Conservation (phyloP, 2,329 filamentous ascomycete species). For the Aureobasidium pullulans region DNA sequence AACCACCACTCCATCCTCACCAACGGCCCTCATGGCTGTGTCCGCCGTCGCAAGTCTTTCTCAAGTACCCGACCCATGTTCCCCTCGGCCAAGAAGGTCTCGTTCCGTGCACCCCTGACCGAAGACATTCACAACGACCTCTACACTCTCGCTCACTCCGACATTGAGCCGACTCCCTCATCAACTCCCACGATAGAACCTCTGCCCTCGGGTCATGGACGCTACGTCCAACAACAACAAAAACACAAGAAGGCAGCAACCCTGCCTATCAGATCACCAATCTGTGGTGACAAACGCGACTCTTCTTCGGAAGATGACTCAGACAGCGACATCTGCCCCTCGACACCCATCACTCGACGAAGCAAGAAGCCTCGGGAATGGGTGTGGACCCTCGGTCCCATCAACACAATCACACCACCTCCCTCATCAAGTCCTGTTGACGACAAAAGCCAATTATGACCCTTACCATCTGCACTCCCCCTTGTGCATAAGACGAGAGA, state of each 20-base stretch:
- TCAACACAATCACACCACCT: slow-evolving; percentile 7
- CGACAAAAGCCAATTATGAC: not conserved
- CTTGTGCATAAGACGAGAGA: too few species aligned
- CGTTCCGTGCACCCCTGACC: slow-evolving; percentile 48
- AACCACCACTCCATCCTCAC: slow-evolving; percentile 39
- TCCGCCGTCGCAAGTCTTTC: slow-evolving; percentile 31
- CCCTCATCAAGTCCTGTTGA: slow-evolving; percentile 1
- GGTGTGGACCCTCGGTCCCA: slow-evolving; percentile 50
- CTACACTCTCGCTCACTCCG: slow-evolving; percentile 50
- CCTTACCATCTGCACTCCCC: not conserved
- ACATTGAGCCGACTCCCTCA: slow-evolving; percentile 39
- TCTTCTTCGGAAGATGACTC: slow-evolving; percentile 41
- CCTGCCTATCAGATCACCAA: slow-evolving; percentile 18
- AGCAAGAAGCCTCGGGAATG: slow-evolving; percentile 48
- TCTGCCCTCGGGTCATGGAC: slow-evolving; percentile 15
- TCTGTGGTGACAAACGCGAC: slow-evolving; percentile 37
- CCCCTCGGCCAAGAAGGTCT: slow-evolving; percentile 50
- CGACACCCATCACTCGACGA: slow-evolving; percentile 47
- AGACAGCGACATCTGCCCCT: slow-evolving; percentile 38
- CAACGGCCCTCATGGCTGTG: slow-evolving; percentile 36
- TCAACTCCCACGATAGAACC: slow-evolving; percentile 25
- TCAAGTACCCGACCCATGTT: slow-evolving; percentile 40
- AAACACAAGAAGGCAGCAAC: slow-evolving; percentile 5
- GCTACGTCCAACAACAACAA: not conserved
- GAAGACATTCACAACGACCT: slow-evolving; percentile 52